Base-by-base conservation (phyloP, 768 basidiomycete genomes). In the Pleurotus tuber-regium region DNA sequence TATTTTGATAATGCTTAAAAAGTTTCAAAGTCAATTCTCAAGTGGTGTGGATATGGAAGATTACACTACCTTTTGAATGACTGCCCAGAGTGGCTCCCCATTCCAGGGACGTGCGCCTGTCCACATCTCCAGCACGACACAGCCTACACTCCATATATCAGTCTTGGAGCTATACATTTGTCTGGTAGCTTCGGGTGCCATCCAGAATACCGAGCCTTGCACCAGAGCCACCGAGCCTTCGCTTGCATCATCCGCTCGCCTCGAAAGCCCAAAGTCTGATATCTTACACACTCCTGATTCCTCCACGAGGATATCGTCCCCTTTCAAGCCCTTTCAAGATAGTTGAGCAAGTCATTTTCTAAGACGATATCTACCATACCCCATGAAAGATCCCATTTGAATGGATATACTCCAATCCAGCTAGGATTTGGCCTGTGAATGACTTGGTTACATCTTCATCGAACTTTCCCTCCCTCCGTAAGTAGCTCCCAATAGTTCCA, bases 111-210 rank as follows among this genome's bases (percentile, higher is more conserved):
- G 74, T 63, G 84, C 80, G n/a, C 96, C 97, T 18, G 91, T 89
- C 87, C 93, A 96, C 97, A 99, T 99, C 68, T 99, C 97, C 57
- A 98, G 76, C 12, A 96, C 89, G n/a, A 98, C 91, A 70, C 97
- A 99, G 1, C 97, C 97, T 4, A 98, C 81, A 67, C 92, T 93
- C 97, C 97, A 99, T 57, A 99, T 96, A 64, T 99, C 97, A 43
- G 96, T 86, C 71, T 99, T 98, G 62, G 88, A 92, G 60, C 92
- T 95, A 67, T 98, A 98, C 0, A 92, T 93, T 59, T 87, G 86
- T 66, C 86, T 86, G 54, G 93, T 82, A 49, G 97, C 91, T 71
- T 93, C 95, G 0, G 95, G 95, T 9, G 95, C 95, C 96, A 98
- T 98, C 96, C 96, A 99, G 66, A 97, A 98, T 29, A 98, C 89